These are phyloP conservation scores for Westerdykella ornata DNA, from an alignment of 2,329 filamentous ascomycete species.

Conservation along the genomic window DNA sequence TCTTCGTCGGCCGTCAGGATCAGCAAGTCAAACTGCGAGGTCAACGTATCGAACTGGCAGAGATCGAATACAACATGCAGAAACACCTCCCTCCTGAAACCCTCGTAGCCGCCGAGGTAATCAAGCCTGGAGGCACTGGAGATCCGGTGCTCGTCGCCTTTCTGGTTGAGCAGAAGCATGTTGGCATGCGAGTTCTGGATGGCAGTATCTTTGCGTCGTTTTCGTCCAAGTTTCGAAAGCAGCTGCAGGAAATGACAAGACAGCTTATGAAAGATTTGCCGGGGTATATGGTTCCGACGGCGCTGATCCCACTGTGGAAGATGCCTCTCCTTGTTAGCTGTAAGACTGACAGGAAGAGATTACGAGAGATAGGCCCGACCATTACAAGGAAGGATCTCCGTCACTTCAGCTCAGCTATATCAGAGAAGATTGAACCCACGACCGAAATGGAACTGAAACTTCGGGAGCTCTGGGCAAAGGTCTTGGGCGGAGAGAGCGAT, in stretches of 20 bases:
- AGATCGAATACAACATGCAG: conserved; percentile 37
- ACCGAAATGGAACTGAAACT: conserved; percentile 29
- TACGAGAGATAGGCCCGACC: conserved; percentile 28
- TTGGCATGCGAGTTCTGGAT: conserved; percentile 24
- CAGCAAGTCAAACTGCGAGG: conserved; percentile 39
- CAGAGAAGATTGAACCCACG: conserved; percentile 41
- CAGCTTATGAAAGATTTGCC: conserved; percentile 26
- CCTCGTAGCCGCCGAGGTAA: conserved; percentile 46
- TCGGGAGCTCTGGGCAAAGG: conserved; percentile 25
- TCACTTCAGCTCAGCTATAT: conserved; percentile 24
- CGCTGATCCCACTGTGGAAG: conserved; percentile 33
- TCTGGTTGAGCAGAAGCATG: conserved; percentile 27
- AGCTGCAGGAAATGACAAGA: conserved; percentile 24
- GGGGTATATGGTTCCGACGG: conserved; percentile 33
- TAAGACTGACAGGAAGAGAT: conserved; percentile 33
- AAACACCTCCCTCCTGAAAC: conserved; percentile 36
- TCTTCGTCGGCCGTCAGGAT: conserved; percentile 34
- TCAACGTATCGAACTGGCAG: conserved; percentile 36
- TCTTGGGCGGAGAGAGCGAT: conserved; percentile 28
- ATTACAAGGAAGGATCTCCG: conserved; percentile 29
- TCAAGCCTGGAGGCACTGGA: conserved; percentile 33
- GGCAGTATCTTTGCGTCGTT: conserved; percentile 28
- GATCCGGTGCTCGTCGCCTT: conserved; percentile 33
- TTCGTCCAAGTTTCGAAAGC: conserved; percentile 25
- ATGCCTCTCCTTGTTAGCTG: conserved; percentile 33